Conservation (phyloP, 176 grass and related monocot genomes). For the bread wheat (Triticum aestivum) region IWGSC_CS_RefSeq_v2.1 NC_057807.1:649227356-649227855, state of each 20-base stretch:
- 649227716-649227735: constrained; percentile 32
- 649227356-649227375: no score
- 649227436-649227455: background rate
- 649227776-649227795: background rate
- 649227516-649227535: background rate
- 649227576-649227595: background rate
- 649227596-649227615: background rate
- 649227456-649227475: no score
- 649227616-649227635: background rate
- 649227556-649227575: background rate
- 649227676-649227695: background rate
- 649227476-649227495: no score
- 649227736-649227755: constrained; percentile 10
- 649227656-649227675: constrained; percentile 12
- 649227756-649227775: constrained; percentile 1
- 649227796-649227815: background rate
- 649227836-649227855: background rate
- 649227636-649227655: constrained; percentile 18
- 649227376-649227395: background rate
- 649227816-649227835: background rate
- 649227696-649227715: background rate
- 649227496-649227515: background rate
- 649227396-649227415: no score
- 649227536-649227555: constrained; percentile 11
- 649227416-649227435: background rate